phyloP scores from a whole-genome alignment of 352 stramenopile genomes.

The Phytopythium mirpurense region DNA sequence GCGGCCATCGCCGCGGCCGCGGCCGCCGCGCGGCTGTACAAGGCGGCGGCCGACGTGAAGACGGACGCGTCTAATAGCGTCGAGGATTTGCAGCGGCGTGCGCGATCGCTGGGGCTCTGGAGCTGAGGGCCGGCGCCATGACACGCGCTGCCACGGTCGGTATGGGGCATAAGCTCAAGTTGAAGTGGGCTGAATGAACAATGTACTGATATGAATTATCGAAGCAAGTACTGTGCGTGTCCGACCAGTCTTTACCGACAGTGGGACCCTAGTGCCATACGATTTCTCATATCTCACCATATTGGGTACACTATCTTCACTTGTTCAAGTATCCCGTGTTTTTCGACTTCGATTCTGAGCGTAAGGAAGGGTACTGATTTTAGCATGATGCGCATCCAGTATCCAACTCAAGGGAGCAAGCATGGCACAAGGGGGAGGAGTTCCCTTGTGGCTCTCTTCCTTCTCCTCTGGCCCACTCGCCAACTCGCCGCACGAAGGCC shows the following conservation, averaged over 20 bases:
- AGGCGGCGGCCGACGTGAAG: constrained; percentile 1
- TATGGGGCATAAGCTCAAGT: no score
- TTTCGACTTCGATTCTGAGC: background rate
- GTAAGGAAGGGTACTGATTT: background rate
- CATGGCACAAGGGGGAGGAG: no score
- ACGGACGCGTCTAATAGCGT: constrained; percentile 11
- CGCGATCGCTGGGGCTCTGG: constrained; percentile 38
- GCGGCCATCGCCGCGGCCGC: constrained; percentile 24
- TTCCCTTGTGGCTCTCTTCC: no score
- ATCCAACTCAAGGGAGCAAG: no score
- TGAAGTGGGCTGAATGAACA: no score
- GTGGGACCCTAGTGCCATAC: background rate
- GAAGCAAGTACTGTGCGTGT: background rate
- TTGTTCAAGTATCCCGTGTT: background rate
- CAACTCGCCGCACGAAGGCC: background rate
- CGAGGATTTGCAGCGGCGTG: constrained; percentile 31
- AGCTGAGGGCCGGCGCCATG: constrained; percentile 9
- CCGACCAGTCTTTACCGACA: background rate
- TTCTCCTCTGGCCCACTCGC: background rate
- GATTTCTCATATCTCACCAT: background rate
- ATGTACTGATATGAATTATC: background rate
- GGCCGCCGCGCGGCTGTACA: constrained; percentile 29
- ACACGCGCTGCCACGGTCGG: no score
- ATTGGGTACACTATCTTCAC: background rate
- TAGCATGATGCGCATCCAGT: no score